These are phyloP conservation scores for Tubosaeta sp. DNA, from an alignment of 768 basidiomycete genomes.

Conservation along the genomic window DNA sequence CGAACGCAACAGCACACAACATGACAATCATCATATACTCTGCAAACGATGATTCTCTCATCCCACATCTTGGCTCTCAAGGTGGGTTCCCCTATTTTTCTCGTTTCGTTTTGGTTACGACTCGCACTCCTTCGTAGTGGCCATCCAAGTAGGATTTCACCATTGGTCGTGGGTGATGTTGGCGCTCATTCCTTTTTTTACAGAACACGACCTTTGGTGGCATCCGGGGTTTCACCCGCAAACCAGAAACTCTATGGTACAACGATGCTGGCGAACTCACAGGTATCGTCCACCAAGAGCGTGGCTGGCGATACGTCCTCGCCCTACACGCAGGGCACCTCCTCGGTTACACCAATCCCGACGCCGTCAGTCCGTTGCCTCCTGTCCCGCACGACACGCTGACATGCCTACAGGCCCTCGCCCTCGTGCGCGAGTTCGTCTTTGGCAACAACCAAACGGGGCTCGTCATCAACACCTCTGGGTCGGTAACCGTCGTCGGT, in stretches of 20 bases:
- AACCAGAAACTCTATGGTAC: constrained; percentile 65
- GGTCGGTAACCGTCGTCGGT: constrained; percentile 35
- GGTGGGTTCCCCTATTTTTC: constrained; percentile 31
- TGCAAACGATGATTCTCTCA: constrained; percentile 65
- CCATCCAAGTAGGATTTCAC: constrained; percentile 45
- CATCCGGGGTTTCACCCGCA: constrained; percentile 66
- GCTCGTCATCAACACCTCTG: constrained; percentile 37
- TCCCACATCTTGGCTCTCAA: constrained; percentile 62
- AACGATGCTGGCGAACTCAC: constrained; percentile 56
- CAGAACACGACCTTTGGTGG: constrained; percentile 80
- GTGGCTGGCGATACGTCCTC: constrained; percentile 49
- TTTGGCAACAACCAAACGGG: constrained; percentile 60
- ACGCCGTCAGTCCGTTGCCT: constrained; percentile 38
- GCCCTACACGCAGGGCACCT: constrained; percentile 38
- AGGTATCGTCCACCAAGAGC: constrained; percentile 72
- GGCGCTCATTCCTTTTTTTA: neutral
- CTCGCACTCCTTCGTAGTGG: constrained; percentile 35
- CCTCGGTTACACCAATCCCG: constrained; percentile 34
- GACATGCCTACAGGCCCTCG: constrained; percentile 43
- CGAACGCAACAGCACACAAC: constrained; percentile 51
- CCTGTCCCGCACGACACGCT: neutral
- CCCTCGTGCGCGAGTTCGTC: constrained; percentile 63
- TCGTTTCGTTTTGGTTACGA: neutral
- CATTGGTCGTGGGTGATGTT: neutral
- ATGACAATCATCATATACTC: constrained; percentile 59